phyloP scores from a whole-genome alignment of 345 rosid species.

The Eucalyptus pauciflora region DNA sequence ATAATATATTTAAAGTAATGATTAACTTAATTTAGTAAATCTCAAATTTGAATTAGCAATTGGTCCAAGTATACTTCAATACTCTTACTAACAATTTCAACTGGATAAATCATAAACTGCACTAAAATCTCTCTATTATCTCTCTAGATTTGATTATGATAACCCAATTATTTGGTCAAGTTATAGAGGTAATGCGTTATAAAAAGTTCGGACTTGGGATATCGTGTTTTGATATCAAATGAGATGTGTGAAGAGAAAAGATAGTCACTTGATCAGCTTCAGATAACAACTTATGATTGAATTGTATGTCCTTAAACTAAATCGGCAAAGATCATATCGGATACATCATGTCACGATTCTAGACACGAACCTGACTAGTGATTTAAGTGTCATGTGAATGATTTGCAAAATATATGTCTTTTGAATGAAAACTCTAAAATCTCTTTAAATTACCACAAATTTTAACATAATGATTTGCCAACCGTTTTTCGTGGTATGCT shows the following conservation, averaged over 20 bases:
- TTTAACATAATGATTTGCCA: neutral
- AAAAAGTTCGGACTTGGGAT: neutral
- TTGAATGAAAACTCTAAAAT: neutral
- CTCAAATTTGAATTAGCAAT: neutral
- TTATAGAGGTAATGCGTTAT: neutral
- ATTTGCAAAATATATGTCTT: neutral
- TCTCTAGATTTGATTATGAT: neutral
- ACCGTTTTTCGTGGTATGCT: rapidly evolving
- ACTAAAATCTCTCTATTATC: too few relatives aligned
- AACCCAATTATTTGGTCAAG: neutral
- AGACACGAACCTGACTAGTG: neutral
- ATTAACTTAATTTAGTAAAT: neutral
- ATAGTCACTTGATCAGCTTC: neutral
- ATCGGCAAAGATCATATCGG: too few relatives aligned
- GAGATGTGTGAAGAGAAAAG: neutral
- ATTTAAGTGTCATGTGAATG: neutral
- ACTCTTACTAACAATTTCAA: neutral
- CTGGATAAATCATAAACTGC: neutral
- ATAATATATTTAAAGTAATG: neutral
- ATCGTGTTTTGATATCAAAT: neutral
- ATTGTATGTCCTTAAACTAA: neutral
- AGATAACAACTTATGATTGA: neutral
- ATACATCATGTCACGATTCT: neutral
- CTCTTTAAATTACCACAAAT: neutral
- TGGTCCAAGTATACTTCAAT: neutral